Evolutionary conservation across 1,284 basidiomycete genomes (phyloP), one percentile per base, ranked within the genome.

Genomic region (Rhodotorula sp.): DNA sequence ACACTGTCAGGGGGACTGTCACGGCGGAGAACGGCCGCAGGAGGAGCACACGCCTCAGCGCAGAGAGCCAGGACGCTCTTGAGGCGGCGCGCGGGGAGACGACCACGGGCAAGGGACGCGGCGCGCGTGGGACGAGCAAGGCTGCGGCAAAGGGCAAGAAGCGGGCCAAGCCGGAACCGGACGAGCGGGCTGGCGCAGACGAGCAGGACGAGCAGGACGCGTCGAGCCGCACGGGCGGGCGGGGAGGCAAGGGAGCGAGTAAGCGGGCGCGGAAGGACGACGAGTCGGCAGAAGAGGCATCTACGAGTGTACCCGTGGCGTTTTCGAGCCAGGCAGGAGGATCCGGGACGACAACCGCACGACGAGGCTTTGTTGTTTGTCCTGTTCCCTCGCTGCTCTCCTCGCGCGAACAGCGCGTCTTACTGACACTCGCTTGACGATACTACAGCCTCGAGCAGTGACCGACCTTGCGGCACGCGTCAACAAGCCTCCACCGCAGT

Each of bases 371-470:
- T 53, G 60, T 69, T 62, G 68, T 69, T 47, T 26, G 68, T 69
- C 56, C 40, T 40, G 3, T 4, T 22, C 18, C 40, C n/a, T 11
- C 22, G 8, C 52, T 37, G 28, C 20, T 3, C 24, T 1, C 13
- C 24, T 34, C 37, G 15, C 44, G 59, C 63, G 53, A 34, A 48
- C 22, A 55, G 53, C 62, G 57, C 59, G 58, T 56, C 58, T 7
- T 40, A 20, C 53, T 53, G 24, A 57, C 26, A 8, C 10, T 22
- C 1, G 1, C 4, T 18, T 8, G 16, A 20, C 40, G 0, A 40
- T 2, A 9, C 22, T 0, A 30, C 60, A 73, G 72, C 72, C 72
- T 37, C 66, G 72, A 53, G 72, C 72, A 4, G 72, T 62, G 2
- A 54, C 69, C 44, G 55, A 59, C 46, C 57, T 50, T 6, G 47